Evolutionary conservation across 352 stramenopile genomes (phyloP).

Genomic region (Phytophthora parvispora): DNA sequence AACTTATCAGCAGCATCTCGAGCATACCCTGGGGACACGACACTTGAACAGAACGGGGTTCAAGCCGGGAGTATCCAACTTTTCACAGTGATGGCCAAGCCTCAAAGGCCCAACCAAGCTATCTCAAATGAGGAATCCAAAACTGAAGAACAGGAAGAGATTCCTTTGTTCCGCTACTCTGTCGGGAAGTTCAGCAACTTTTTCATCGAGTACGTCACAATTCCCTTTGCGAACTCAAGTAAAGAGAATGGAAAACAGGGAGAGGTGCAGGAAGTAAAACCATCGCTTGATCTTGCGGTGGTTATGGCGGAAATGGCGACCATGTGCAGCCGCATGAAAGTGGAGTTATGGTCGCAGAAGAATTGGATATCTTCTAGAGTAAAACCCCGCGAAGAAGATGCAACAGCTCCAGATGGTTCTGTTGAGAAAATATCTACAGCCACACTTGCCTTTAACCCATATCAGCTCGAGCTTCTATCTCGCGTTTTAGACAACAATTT

Average conservation of each 20-base stretch:
- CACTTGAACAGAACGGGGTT: slow-evolving; percentile 64
- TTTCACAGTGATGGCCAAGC: slow-evolving; percentile 42
- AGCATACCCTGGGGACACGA: slow-evolving; percentile 43
- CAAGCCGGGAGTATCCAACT: slow-evolving; percentile 48
- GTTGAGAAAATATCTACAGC: background rate
- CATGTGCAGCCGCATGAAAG: slow-evolving; percentile 49
- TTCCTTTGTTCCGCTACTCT: slow-evolving; percentile 6
- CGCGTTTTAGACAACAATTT: slow-evolving; percentile 78
- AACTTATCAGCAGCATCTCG: slow-evolving; percentile 57
- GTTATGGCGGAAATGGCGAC: slow-evolving; percentile 66
- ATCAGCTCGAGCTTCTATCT: slow-evolving; percentile 71
- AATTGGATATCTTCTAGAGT: slow-evolving; percentile 44
- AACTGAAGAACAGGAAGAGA: background rate
- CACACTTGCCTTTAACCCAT: slow-evolving; percentile 56
- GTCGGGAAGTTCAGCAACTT: slow-evolving; percentile 34
- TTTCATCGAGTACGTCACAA: slow-evolving; percentile 57
- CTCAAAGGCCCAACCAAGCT: slow-evolving; percentile 6
- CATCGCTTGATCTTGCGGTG: slow-evolving; percentile 53
- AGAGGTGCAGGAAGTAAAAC: background rate
- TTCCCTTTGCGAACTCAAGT: slow-evolving; percentile 42
- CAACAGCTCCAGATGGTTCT: background rate
- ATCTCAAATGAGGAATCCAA: background rate
- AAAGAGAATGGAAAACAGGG: slow-evolving; percentile 27
- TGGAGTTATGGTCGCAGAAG: slow-evolving; percentile 39
- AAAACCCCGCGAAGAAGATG: background rate